phyloP scores from a whole-genome alignment of 2,329 filamentous ascomycete genomes.

The Teratosphaeriaceae sp. region DNA sequence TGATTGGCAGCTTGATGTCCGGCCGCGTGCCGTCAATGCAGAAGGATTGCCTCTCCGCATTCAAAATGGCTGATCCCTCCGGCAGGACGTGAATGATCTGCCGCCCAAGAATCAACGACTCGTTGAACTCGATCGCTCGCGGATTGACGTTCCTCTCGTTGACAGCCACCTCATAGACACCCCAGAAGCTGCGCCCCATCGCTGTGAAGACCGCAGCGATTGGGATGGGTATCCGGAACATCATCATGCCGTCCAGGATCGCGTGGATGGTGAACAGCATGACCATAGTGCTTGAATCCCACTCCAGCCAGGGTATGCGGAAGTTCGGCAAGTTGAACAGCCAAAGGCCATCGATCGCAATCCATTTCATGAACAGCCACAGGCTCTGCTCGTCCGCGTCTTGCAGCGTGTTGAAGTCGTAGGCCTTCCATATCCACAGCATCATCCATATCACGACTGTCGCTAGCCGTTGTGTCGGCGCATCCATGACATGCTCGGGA shows the following conservation, averaged over 20 bases:
- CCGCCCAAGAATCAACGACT: slow-evolving; percentile 88
- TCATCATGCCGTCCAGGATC: slow-evolving; percentile 72
- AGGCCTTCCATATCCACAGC: slow-evolving; percentile 75
- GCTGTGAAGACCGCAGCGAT: slow-evolving; percentile 66
- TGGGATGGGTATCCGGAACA: slow-evolving; percentile 83
- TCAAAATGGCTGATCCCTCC: slow-evolving; percentile 83
- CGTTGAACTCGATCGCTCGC: slow-evolving; percentile 79
- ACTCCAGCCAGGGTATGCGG: slow-evolving; percentile 94
- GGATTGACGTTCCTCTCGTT: slow-evolving; percentile 91
- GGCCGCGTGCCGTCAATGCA: slow-evolving; percentile 64
- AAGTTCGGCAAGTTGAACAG: slow-evolving; percentile 81
- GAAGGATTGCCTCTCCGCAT: slow-evolving; percentile 72
- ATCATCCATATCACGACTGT: slow-evolving; percentile 70
- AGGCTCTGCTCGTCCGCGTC: slow-evolving; percentile 83
- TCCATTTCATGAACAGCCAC: slow-evolving; percentile 90
- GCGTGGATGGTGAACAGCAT: slow-evolving; percentile 66
- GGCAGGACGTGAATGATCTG: slow-evolving; percentile 97
- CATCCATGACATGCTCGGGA: slow-evolving; percentile 74
- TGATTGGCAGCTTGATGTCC: slow-evolving; percentile 67
- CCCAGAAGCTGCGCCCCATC: slow-evolving; percentile 75
- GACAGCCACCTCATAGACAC: slow-evolving; percentile 77
- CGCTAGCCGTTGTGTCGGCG: slow-evolving; percentile 85
- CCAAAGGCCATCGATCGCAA: slow-evolving; percentile 75
- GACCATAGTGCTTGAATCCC: slow-evolving; percentile 68
- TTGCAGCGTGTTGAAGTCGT: slow-evolving; percentile 73